Conservation (phyloP, 306 rosid genomes). For the Hippophae gyantsensis region DNA sequence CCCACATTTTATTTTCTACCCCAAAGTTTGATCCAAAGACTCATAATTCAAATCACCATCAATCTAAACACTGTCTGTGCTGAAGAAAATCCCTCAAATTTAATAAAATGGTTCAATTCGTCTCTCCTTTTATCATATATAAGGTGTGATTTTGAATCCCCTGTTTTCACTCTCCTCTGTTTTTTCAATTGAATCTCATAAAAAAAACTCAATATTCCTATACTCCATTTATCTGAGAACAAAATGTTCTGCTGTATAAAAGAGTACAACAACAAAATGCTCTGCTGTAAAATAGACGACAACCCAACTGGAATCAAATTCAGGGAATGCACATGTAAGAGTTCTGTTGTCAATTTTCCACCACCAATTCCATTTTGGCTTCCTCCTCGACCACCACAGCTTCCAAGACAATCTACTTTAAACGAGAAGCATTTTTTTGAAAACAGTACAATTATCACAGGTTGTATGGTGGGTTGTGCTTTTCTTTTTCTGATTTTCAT, state of each 20-base stretch:
- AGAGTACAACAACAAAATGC: not conserved
- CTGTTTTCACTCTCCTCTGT: constrained; percentile 5
- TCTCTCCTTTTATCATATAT: not conserved
- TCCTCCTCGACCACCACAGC: not conserved
- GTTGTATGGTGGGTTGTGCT: constrained; percentile 14
- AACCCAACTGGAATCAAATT: no score
- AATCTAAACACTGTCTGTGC: not conserved
- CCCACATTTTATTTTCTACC: no score
- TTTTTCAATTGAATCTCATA: constrained; percentile 14
- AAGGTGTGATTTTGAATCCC: constrained; percentile 7
- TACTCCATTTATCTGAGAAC: not conserved
- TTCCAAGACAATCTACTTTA: no score
- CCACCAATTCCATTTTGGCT: not conserved
- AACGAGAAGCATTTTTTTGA: not conserved
- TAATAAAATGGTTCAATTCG: not conserved
- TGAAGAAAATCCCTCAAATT: not conserved
- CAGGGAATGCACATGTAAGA: no score
- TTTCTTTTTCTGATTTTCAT: constrained; percentile 6
- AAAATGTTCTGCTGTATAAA: not conserved
- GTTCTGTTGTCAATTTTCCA: no score
- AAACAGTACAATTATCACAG: constrained; percentile 4
- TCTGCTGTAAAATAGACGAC: no score
- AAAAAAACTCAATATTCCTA: constrained; percentile 3
- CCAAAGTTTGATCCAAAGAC: no score
- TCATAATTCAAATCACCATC: not conserved